Evolutionary conservation across 1,284 basidiomycete genomes (phyloP).

Genomic region (Neolentinus lepideus): DNA sequence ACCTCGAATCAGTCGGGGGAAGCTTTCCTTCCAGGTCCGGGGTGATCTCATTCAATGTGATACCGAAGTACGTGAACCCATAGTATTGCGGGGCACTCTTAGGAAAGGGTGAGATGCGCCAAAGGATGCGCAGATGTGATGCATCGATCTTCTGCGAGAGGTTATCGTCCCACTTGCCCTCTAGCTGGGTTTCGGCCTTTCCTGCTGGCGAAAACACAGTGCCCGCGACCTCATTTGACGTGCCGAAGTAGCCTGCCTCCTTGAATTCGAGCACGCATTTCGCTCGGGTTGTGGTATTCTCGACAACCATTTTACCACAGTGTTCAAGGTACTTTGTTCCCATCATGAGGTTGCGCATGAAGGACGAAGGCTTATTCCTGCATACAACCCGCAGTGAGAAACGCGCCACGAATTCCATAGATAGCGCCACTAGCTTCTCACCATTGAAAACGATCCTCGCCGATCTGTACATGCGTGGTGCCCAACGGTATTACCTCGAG

Average conservation of each 20-base stretch:
- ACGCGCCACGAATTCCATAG: not conserved
- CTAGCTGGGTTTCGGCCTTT: slow-evolving; percentile 47
- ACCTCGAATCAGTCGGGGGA: slow-evolving; percentile 81
- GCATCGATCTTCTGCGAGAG: slow-evolving; percentile 59
- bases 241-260: slow-evolving; percentile 76
- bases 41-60: slow-evolving; percentile 79
- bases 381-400: not conserved
- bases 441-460: slow-evolving; percentile 63
- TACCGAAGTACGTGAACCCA: slow-evolving; percentile 76
- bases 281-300: slow-evolving; percentile 46
- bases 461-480: slow-evolving; percentile 56
- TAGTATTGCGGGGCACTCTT: slow-evolving; percentile 70
- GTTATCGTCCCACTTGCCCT: slow-evolving; percentile 83
- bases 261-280: slow-evolving; percentile 77
- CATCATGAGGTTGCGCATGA: slow-evolving; percentile 85
- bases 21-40: slow-evolving; percentile 60
- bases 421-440: slow-evolving; percentile 20
- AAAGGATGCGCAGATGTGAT: slow-evolving; percentile 67
- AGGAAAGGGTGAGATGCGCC: slow-evolving; percentile 71
- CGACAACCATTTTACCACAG: slow-evolving; percentile 66
- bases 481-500: slow-evolving; percentile 79
- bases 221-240: slow-evolving; percentile 70
- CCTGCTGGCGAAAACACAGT: slow-evolving; percentile 49
- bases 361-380: slow-evolving; percentile 82
- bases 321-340: slow-evolving; percentile 89